These are phyloP conservation scores for Colletotrichum trifolii DNA, from an alignment of 2,329 filamentous ascomycete species.

Conservation along the genomic window DNA sequence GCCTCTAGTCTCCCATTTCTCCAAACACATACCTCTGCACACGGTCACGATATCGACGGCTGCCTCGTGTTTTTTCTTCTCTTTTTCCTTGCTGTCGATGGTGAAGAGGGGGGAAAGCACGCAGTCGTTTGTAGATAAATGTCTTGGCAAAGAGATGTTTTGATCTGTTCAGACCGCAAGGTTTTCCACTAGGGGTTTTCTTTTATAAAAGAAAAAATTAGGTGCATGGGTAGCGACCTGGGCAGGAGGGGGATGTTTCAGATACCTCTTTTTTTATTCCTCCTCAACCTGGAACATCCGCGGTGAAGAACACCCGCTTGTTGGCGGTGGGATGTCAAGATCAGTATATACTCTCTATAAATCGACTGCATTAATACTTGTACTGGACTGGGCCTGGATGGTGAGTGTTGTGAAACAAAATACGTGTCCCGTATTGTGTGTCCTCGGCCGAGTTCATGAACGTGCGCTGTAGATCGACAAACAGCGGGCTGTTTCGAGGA, in stretches of 20 bases:
- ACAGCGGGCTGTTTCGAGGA: too few relatives aligned
- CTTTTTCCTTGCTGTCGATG: conserved; percentile 1
- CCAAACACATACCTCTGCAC: conserved; percentile 22
- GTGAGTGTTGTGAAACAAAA: background rate
- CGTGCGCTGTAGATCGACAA: too few relatives aligned
- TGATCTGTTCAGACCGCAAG: conserved; percentile 14
- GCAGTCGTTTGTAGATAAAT: conserved; percentile 14
- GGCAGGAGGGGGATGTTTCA: conserved; percentile 18
- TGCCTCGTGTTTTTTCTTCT: conserved; percentile 17
- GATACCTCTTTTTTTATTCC: conserved; percentile 19
- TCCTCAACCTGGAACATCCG: conserved; percentile 1
- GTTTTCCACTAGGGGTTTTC: conserved; percentile 10
- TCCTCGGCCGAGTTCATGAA: too few relatives aligned
- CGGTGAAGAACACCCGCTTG: background rate
- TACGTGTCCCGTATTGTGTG: background rate
- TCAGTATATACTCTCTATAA: conserved; percentile 5
- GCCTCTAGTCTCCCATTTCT: conserved; percentile 20
- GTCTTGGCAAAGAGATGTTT: background rate
- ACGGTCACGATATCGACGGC: conserved; percentile 33
- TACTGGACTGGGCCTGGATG: background rate
- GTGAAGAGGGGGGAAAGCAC: conserved; percentile 3
- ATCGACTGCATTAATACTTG: conserved; percentile 15
- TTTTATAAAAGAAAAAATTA: background rate
- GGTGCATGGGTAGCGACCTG: conserved; percentile 10
- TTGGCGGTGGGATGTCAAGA: conserved; percentile 3